Conservation (phyloP, 2,329 filamentous ascomycete species). For the Penicillium sp. region DNA sequence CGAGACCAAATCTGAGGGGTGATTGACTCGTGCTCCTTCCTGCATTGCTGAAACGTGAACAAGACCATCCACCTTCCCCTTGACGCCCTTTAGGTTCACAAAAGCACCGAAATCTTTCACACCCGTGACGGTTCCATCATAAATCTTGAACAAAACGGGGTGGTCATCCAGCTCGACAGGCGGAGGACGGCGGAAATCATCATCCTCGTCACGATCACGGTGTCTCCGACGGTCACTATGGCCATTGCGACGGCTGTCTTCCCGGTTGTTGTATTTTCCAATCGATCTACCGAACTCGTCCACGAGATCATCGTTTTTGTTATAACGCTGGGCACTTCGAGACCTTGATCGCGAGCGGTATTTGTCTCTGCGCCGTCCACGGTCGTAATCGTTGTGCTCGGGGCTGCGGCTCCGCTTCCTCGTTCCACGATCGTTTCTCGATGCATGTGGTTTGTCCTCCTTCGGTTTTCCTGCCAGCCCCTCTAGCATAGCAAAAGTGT, state of each 20-base stretch:
- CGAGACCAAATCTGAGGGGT: slow-evolving; percentile 83
- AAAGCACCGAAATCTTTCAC: slow-evolving; percentile 96
- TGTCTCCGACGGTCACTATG: slow-evolving; percentile 46
- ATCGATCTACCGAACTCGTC: slow-evolving; percentile 59
- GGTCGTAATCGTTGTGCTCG: slow-evolving; percentile 50
- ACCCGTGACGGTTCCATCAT: slow-evolving; percentile 84
- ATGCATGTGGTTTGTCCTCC: slow-evolving; percentile 33
- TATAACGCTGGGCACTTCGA: slow-evolving; percentile 41
- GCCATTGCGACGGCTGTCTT: slow-evolving; percentile 43
- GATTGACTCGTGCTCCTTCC: slow-evolving; percentile 81
- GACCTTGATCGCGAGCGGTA: slow-evolving; percentile 55
- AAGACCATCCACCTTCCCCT: slow-evolving; percentile 84
- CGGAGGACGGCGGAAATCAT: slow-evolving; percentile 62
- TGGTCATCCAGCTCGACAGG: slow-evolving; percentile 75
- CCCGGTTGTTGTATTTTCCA: slow-evolving; percentile 41
- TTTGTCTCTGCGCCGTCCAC: slow-evolving; percentile 45
- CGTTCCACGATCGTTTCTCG: slow-evolving; percentile 39
- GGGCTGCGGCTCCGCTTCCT: slow-evolving; percentile 58
- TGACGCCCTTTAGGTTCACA: slow-evolving; percentile 84
- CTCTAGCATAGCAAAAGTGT: slow-evolving; percentile 90
- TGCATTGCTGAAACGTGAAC: slow-evolving; percentile 91
- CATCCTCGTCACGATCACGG: slow-evolving; percentile 37
- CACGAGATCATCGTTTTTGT: slow-evolving; percentile 52
- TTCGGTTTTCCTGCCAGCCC: slow-evolving; percentile 69
- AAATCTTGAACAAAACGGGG: slow-evolving; percentile 81